A percentile compares a stretch with the other conserved stretches of the same genome.
These are phyloP conservation scores for Wickerhamomyces hampshirensis DNA, from an alignment of 805 yeast species.

Conservation along the genomic window DNA sequence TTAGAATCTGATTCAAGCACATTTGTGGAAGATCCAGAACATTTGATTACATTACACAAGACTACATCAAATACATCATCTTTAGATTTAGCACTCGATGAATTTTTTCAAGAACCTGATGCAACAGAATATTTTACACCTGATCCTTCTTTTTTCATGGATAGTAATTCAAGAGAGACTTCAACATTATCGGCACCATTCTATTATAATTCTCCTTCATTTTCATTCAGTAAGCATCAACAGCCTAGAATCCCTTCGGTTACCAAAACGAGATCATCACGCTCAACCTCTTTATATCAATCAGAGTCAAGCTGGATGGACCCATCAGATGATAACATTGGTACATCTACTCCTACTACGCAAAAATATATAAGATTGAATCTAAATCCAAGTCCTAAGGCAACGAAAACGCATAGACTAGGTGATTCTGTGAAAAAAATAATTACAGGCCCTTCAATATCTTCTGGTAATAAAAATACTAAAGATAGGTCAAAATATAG, in stretches of 20 bases:
- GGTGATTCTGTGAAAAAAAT: slow-evolving; percentile 4
- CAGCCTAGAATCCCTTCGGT: too few relatives aligned
- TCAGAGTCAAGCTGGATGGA: slow-evolving; percentile 53
- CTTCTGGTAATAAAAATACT: neutral
- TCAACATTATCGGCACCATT: slow-evolving; percentile 4
- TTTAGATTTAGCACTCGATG: slow-evolving; percentile 20
- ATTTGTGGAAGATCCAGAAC: slow-evolving; percentile 31
- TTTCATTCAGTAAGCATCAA: slow-evolving; percentile 2
- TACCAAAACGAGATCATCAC: slow-evolving; percentile 10
- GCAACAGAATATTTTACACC: slow-evolving; percentile 16
- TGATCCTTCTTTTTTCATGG: slow-evolving; percentile 6
- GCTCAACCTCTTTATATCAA: slow-evolving; percentile 28
- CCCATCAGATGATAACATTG: slow-evolving; percentile 26
- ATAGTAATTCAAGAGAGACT: slow-evolving; percentile 1
- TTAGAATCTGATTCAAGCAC: slow-evolving; percentile 30
- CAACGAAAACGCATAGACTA: too few relatives aligned
- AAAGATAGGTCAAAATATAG: slow-evolving; percentile 8
- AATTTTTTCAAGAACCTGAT: slow-evolving; percentile 15
- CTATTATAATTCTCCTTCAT: neutral
- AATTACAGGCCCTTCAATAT: slow-evolving; percentile 13
- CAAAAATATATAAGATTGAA: slow-evolving; percentile 21
- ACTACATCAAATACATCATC: slow-evolving; percentile 17
- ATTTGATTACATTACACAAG: slow-evolving; percentile 2
- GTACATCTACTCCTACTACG: slow-evolving; percentile 19
- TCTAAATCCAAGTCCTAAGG: slow-evolving; percentile 17